phyloP scores from a whole-genome alignment of 2,329 filamentous ascomycete genomes.

The Amesomyces nigricolor region DNA sequence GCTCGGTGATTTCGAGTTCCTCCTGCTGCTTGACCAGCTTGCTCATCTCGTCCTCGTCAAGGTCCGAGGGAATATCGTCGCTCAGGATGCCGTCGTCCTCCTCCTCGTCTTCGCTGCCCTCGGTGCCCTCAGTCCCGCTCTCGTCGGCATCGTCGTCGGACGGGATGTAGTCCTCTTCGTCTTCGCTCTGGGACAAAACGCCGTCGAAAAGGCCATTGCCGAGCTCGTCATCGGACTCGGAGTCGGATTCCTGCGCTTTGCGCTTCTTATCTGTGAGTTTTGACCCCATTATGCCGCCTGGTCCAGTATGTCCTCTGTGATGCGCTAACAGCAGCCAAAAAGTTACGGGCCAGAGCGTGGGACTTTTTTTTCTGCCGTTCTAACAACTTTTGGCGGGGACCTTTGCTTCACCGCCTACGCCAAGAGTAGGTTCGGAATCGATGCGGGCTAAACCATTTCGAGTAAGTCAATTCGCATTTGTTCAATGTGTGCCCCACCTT shows the following conservation, averaged over 20 bases:
- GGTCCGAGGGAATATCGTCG: conserved; percentile 40
- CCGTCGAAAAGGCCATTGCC: conserved; percentile 49
- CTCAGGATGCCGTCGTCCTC: conserved; percentile 36
- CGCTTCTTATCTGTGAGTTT: conserved; percentile 52
- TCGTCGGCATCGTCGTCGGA: conserved; percentile 42
- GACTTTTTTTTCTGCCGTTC: conserved; percentile 26
- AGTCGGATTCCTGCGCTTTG: conserved; percentile 55
- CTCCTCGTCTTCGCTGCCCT: conserved; percentile 36
- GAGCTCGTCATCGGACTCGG: conserved; percentile 57
- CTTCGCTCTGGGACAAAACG: conserved; percentile 52
- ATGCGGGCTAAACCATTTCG: not conserved
- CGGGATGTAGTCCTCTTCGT: conserved; percentile 50
- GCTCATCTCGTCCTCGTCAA: conserved; percentile 34
- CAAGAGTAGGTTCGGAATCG: not conserved
- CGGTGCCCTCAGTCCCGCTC: conserved; percentile 27
- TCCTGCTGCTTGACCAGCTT: conserved; percentile 30
- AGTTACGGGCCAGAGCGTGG: conserved; percentile 17
- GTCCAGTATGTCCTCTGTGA: conserved; percentile 7
- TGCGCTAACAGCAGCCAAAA: conserved; percentile 13
- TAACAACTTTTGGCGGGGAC: conserved; percentile 22
- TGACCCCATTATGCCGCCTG: conserved; percentile 34
- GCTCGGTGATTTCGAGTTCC: conserved; percentile 29
- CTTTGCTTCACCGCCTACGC: conserved; percentile 20
- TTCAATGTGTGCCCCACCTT: not conserved
- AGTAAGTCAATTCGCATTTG: not conserved